Conservation (phyloP, 2,329 filamentous ascomycete genomes). For the Cytospora mali region DNA sequence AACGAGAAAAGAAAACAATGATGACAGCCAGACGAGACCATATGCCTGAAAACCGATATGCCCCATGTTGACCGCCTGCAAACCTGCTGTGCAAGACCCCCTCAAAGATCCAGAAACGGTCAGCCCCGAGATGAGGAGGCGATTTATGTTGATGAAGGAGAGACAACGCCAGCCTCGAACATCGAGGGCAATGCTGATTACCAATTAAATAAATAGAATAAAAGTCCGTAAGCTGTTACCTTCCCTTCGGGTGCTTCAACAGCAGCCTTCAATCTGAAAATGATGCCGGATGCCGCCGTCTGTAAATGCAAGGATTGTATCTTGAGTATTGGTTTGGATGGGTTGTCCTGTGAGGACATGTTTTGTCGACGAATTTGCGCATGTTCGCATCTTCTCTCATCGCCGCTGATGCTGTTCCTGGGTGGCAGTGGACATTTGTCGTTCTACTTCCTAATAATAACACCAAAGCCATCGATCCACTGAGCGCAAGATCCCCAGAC, state of each 20-base stretch:
- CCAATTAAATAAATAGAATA: too few species aligned
- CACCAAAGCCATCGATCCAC: slow-evolving; percentile 84
- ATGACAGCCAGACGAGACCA: not conserved
- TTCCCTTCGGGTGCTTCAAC: not conserved
- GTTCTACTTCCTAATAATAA: slow-evolving; percentile 52
- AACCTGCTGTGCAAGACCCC: not conserved
- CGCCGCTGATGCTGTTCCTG: not conserved
- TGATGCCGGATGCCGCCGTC: slow-evolving; percentile 3
- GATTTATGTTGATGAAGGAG: slow-evolving; percentile 3
- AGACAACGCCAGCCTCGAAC: slow-evolving; percentile 22
- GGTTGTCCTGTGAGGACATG: not conserved
- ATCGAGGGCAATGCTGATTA: slow-evolving; percentile 23
- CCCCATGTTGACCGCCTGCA: not conserved
- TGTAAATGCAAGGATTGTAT: slow-evolving; percentile 11
- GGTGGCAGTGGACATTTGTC: not conserved
- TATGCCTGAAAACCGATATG: not conserved
- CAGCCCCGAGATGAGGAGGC: not conserved
- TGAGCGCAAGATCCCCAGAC: slow-evolving; percentile 78
- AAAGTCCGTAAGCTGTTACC: slow-evolving; percentile 7
- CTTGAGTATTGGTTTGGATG: not conserved
- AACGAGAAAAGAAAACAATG: not conserved
- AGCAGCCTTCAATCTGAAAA: not conserved
- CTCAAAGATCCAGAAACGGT: not conserved
- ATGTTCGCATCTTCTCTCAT: not conserved
- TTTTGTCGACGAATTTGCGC: not conserved